Percentiles rank a stretch among this genome's conserved stretches.
phyloP scores from a whole-genome alignment of 495 filamentous ascomycete species.

The Aspergillus cristatus region DNA sequence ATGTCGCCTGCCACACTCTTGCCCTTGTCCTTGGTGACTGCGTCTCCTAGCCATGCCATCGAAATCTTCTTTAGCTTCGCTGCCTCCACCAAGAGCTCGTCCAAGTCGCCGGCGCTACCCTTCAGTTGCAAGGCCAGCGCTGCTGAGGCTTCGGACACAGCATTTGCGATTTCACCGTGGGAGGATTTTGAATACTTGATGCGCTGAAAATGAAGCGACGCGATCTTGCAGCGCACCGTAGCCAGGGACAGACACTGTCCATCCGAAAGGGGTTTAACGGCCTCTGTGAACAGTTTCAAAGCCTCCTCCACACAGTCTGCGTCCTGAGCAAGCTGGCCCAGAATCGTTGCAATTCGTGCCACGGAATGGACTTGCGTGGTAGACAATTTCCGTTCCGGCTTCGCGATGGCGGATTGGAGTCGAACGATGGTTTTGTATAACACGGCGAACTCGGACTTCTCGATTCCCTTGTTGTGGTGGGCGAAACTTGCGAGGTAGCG shows the following conservation, averaged over 20 bases:
- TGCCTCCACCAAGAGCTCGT: conserved; percentile 59
- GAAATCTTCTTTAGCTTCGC: conserved; percentile 52
- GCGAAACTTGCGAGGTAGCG: conserved; percentile 55
- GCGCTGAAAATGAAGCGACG: conserved; percentile 29
- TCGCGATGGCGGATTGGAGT: conserved; percentile 25
- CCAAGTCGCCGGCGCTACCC: conserved; percentile 56
- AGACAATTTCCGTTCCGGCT: conserved; percentile 18
- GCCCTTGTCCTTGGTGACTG: conserved; percentile 18
- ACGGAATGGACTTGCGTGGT: conserved; percentile 14
- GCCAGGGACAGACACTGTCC: conserved; percentile 27
- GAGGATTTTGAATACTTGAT: conserved; percentile 19
- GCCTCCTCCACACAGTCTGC: conserved; percentile 37
- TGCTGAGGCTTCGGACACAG: conserved; percentile 25
- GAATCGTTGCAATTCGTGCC: conserved; percentile 24
- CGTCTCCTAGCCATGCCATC: conserved; percentile 41
- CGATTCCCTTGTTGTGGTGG: conserved; percentile 38
- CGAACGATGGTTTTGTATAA: conserved; percentile 30
- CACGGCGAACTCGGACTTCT: conserved; percentile 30
- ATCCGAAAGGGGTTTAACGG: conserved; percentile 22
- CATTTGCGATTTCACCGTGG: conserved; percentile 12
- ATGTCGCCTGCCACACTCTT: conserved; percentile 8
- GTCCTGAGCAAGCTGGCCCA: conserved; percentile 39
- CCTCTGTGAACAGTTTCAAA: conserved; percentile 28
- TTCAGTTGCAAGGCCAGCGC: conserved; percentile 51
- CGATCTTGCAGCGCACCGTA: conserved; percentile 36